These are phyloP conservation scores for Dysphania ambrosioides DNA, from an alignment of 148 eudicot genomes.

Conservation along the genomic window DNA sequence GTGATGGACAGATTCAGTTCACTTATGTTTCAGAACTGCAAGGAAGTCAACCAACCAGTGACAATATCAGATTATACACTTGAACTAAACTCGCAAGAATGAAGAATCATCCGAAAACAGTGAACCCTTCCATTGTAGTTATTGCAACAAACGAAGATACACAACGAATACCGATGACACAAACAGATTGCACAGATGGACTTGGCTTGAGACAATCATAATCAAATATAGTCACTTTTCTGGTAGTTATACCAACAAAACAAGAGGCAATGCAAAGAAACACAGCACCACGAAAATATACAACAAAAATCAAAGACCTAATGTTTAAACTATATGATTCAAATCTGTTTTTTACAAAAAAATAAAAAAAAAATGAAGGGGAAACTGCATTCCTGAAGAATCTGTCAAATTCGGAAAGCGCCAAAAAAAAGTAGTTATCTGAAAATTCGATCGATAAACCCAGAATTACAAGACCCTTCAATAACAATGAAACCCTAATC, in stretches of 20 bases:
- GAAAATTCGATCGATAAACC: background rate
- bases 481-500: background rate
- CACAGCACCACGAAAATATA: background rate
- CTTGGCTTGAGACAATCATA: too few relatives aligned
- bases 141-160: background rate
- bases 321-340: too few relatives aligned
- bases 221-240: too few relatives aligned
- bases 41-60: background rate
- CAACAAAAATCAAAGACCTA: background rate
- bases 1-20: conserved; percentile 1
- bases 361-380: background rate
- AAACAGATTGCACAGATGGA: background rate
- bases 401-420: too few relatives aligned
- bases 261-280: background rate
- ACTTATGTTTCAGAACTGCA: conserved; percentile 6
- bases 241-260: background rate
- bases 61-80: background rate
- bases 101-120: background rate
- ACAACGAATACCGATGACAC: too few relatives aligned
- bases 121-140: too few relatives aligned
- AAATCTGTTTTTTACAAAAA: too few relatives aligned
- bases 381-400: too few relatives aligned
- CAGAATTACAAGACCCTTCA: background rate
- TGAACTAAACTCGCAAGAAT: background rate
- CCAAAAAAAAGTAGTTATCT: too few relatives aligned